Percentiles rank a stretch among this genome's conserved stretches.
Conservation (phyloP, 768 basidiomycete species). For the Dioszegia hungarica region DNA sequence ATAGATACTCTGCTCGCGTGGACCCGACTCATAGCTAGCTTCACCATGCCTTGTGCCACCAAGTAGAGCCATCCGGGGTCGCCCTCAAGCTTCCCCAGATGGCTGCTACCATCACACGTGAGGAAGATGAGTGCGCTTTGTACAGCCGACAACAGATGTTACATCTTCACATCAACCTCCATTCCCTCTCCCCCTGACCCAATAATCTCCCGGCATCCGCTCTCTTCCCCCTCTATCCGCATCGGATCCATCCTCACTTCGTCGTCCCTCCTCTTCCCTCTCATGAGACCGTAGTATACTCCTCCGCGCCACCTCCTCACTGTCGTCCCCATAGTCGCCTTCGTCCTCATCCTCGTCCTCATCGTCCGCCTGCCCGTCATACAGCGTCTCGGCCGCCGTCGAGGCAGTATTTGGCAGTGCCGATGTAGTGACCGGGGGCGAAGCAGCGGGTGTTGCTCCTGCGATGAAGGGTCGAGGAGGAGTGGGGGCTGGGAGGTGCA, state of each 20-base stretch:
- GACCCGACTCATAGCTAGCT: too few relatives aligned
- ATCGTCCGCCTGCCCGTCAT: not conserved
- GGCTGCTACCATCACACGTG: too few relatives aligned
- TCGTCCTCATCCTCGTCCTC: conserved; percentile 4
- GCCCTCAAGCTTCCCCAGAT: too few relatives aligned
- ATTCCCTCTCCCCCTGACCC: conserved; percentile 7
- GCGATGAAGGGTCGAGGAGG: conserved; percentile 25
- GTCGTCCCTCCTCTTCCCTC: not conserved
- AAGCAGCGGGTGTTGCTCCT: conserved; percentile 27
- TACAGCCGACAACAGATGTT: too few relatives aligned
- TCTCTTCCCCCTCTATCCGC: not conserved
- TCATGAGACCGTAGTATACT: not conserved
- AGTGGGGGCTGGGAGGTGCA: conserved; percentile 23
- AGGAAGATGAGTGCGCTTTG: too few relatives aligned
- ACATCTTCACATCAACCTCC: not conserved
- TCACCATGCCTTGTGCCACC: too few relatives aligned
- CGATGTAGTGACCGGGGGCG: not conserved
- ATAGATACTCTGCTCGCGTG: too few relatives aligned
- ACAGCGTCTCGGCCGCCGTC: not conserved
- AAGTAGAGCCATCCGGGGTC: too few relatives aligned
- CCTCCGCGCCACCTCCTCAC: not conserved
- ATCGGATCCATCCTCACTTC: too few relatives aligned
- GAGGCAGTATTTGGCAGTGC: not conserved
- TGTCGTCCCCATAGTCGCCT: not conserved
- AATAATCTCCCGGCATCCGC: conserved; percentile 29